phyloP scores from a whole-genome alignment of 1,284 basidiomycete genomes.

The Taiwanofungus camphoratus region DNA sequence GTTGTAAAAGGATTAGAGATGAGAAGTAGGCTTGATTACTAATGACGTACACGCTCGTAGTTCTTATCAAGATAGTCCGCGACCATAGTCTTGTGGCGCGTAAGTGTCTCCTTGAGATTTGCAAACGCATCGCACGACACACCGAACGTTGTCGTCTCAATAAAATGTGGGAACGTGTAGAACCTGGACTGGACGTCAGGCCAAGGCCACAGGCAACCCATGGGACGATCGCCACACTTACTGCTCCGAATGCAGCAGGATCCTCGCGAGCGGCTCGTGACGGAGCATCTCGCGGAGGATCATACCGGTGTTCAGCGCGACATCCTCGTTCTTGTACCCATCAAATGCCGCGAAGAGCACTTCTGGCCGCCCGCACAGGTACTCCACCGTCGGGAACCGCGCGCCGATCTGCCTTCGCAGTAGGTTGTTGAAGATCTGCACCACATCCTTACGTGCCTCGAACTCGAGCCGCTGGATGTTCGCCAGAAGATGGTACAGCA shows the following conservation, averaged over 20 bases:
- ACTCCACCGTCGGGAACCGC: slow-evolving; percentile 93
- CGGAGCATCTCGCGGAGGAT: slow-evolving; percentile 96
- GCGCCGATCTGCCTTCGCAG: slow-evolving; percentile 91
- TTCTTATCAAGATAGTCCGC: slow-evolving; percentile 94
- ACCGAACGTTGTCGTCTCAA: slow-evolving; percentile 96
- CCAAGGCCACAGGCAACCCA: neutral
- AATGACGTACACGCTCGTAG: slow-evolving; percentile 77
- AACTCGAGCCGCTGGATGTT: slow-evolving; percentile 91
- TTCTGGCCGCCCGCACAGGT: slow-evolving; percentile 79
- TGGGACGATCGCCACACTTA: slow-evolving; percentile 38
- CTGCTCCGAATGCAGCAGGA: slow-evolving; percentile 91
- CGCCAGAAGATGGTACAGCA: slow-evolving; percentile 77
- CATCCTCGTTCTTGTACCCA: slow-evolving; percentile 91
- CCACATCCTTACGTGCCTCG: slow-evolving; percentile 94
- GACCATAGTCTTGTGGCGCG: slow-evolving; percentile 95
- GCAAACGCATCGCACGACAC: slow-evolving; percentile 97
- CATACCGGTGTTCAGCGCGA: slow-evolving; percentile 98
- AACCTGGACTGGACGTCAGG: slow-evolving; percentile 54
- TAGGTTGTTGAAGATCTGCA: slow-evolving; percentile 96
- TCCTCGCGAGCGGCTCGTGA: slow-evolving; percentile 88
- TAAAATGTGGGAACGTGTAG: slow-evolving; percentile 95
- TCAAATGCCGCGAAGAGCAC: slow-evolving; percentile 86
- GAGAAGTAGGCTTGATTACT: neutral
- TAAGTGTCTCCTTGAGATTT: slow-evolving; percentile 94
- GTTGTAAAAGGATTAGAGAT: slow-evolving; percentile 11